Conservation (phyloP, 2,329 filamentous ascomycete genomes). For the Venturiaceae sp. region DNA sequence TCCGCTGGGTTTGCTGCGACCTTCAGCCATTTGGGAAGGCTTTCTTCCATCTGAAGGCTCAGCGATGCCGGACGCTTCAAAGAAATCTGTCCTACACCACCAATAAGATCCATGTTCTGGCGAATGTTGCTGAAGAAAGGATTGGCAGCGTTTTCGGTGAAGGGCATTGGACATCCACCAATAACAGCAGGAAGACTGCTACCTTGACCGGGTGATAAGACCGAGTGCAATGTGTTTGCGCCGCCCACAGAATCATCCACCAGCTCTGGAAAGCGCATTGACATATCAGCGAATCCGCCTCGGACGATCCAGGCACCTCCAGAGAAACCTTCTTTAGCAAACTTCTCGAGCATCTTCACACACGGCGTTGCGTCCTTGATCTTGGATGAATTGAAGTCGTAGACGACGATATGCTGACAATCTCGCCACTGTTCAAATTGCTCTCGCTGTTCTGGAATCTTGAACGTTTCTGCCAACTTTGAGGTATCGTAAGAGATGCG, state of each 20-base stretch:
- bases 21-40: conserved; percentile 69
- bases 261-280: conserved; percentile 52
- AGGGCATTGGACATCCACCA: conserved; percentile 77
- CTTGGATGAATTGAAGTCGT: conserved; percentile 68
- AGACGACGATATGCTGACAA: conserved; percentile 72
- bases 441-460: conserved; percentile 55
- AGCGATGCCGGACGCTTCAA: conserved; percentile 48
- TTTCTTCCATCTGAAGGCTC: conserved; percentile 34
- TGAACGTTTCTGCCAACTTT: conserved; percentile 81
- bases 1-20: conserved; percentile 57
- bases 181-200: conserved; percentile 48
- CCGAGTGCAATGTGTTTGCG: conserved; percentile 9
- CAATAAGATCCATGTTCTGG: conserved; percentile 91
- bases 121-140: conserved; percentile 95
- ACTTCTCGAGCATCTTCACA: conserved; percentile 88
- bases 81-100: conserved; percentile 75
- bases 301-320: conserved; percentile 67
- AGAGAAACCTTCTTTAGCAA: conserved; percentile 70
- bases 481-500: conserved; percentile 81
- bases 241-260: conserved; percentile 27
- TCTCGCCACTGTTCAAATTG: conserved; percentile 70
- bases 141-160: conserved; percentile 57
- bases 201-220: not conserved
- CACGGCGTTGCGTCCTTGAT: conserved; percentile 72
- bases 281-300: conserved; percentile 73